Base-by-base conservation (phyloP, 2,329 filamentous ascomycete genomes). In the Allantophomopsis lycopodina region DNA sequence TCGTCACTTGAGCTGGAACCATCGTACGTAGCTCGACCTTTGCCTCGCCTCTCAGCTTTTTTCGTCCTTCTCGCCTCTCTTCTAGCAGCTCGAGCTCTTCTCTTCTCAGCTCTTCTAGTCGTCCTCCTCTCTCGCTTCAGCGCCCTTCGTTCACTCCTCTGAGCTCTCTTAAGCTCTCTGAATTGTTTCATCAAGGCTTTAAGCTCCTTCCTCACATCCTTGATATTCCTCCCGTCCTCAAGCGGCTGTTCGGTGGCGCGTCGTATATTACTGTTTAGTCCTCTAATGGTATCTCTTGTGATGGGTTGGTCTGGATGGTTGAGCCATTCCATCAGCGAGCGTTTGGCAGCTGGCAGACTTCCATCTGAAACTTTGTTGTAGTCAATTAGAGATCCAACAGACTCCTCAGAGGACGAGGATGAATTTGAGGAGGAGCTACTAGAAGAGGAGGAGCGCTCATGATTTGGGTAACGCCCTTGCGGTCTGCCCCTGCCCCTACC, bases 361-460 rank as follows among this genome's bases (percentile, higher is more conserved):
- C 57, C 49, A 39, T 66, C 64, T 11, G 52, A 54, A 2, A 76
- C 57, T 33, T 69, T 62, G 41, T 73, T 66, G 48, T 67, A 68
- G 39, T 68, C 63, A 0, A 71, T 69, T 1, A 77, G 65, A 2
- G 69, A 73, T 30, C 65, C 70, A 40, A 74, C 55, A 2, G 66
- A 69, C 0, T 55, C 53, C 8, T 44, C 42, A 0, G 59, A 61
- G 18, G 40, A 41, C 2, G 46, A 48, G 4, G 21, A 31, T 1
- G 59, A 61, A 20, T 40, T 41, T 3, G 45, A 46, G 4, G 21
- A 33, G 12, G 50, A 60, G 8, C 54, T 55, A 1, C 57, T 61
- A 0, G 55, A 59, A 0, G 60, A 63, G 3, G 46, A 53, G n/a
- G 54, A 57, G 42, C 2, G 55, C 46, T 16, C 38, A 40, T 35